Base-by-base conservation (phyloP, 257 asterid species). In the Osmanthus fragrans region DNA sequence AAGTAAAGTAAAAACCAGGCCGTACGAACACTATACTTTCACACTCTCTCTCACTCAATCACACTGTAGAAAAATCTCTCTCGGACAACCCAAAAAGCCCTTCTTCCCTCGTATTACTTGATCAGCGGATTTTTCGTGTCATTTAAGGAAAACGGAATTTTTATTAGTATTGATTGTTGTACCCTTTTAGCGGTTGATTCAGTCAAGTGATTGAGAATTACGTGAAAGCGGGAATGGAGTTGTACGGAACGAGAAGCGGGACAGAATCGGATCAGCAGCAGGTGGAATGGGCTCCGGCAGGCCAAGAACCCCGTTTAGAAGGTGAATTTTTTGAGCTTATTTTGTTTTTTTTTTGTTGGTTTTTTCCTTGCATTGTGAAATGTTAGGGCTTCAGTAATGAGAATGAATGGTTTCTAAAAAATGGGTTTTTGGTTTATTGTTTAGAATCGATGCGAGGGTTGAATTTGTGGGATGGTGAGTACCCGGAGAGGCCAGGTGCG, bases 401-500 rank as follows among this genome's bases (percentile, higher is more conserved):
- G 60, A 69, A 13, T 51, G 75, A 4, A 21, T n/a, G n/a, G 25
- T 16, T 75, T 80, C 36, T 18, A 39, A 42, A 73, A 77, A 21
- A 67, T 80, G 76, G 7, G 27, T 7, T 18, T n/a, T 33, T 73
- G 75, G 83, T 33, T 74, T 71, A 45, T 64, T 75, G 71, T 76
- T 87, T 81, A 91, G 98, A 87, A 83, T 81, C 93, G 36, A 80
- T 84, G 91, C 88, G 86, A 83, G 73, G 91, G 82, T 81, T 90
- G 77, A 83, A 84, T 77, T 70, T 87, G 56, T 86, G 89, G 89
- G 92, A 87, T 21, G 65, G 87, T 37, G 92, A 90, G 76, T 90
- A 86, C 87, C 97, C 97, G 81, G 97, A 92, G 72, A 85, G 92
- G 75, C 92, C 92, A 72, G 97, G 91, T 71, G 73, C 76, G 64